Percentiles rank a stretch among this genome's conserved stretches.
These are phyloP conservation scores for Annona squamosa DNA, from an alignment of 164 flowering plant genomes.

Conservation along the genomic window DNA sequence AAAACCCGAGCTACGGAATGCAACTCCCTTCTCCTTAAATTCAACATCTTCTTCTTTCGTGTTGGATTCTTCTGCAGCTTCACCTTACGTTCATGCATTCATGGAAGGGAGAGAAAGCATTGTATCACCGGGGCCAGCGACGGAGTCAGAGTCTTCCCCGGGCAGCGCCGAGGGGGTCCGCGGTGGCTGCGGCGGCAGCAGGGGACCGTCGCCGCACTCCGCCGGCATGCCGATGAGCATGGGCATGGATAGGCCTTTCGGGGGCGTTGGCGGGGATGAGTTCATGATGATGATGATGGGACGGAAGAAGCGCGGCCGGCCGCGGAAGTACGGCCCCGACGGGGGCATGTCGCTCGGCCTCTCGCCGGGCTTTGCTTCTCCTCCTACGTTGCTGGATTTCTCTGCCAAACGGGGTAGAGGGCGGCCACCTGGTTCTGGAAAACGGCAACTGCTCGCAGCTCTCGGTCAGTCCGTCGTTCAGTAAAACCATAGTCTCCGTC, in stretches of 20 bases:
- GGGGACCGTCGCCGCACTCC: constrained; percentile 13
- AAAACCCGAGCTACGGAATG: constrained; percentile 1
- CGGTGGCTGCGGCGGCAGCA: constrained; percentile 17
- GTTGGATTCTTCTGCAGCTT: not conserved
- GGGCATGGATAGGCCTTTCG: constrained; percentile 22
- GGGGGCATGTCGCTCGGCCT: constrained; percentile 34
- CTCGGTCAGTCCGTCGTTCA: constrained; percentile 35
- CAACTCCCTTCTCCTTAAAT: not conserved
- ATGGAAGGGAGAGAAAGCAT: constrained; percentile 54
- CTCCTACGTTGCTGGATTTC: constrained; percentile 19
- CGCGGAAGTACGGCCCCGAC: constrained; percentile 74
- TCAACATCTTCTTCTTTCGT: constrained; percentile 3
- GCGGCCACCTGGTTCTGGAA: constrained; percentile 60
- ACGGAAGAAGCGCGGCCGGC: constrained; percentile 77
- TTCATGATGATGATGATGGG: constrained; percentile 10
- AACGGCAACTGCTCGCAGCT: constrained; percentile 52
- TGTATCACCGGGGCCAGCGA: constrained; percentile 28
- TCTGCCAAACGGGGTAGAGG: constrained; percentile 50
- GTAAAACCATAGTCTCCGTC: not conserved
- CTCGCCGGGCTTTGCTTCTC: constrained; percentile 24
- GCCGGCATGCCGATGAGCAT: constrained; percentile 20
- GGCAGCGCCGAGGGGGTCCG: constrained; percentile 26
- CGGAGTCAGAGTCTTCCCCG: constrained; percentile 11
- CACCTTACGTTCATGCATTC: not conserved
- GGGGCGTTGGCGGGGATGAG: constrained; percentile 14